Conservation (phyloP, 1,284 basidiomycete genomes). For the Melanopsichium pennsylvanicum region DNA sequence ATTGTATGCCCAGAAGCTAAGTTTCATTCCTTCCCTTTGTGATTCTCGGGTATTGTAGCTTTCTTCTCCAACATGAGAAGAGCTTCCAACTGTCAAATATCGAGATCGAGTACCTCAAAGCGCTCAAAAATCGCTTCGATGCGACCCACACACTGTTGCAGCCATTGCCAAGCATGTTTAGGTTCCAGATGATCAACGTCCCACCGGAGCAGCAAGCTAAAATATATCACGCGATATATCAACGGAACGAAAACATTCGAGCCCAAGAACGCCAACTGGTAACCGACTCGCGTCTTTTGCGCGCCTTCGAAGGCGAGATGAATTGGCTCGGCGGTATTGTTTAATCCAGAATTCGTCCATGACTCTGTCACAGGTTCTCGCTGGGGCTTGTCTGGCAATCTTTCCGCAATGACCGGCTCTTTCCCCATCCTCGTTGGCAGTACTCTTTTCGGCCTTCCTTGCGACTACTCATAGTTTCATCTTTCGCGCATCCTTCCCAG, state of each 20-base stretch:
- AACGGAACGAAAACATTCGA: not conserved
- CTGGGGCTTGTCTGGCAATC: too few relatives aligned
- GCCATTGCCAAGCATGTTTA: constrained; percentile 1
- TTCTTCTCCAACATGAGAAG: not conserved
- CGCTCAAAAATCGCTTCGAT: constrained; percentile 4
- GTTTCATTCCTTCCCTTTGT: not conserved
- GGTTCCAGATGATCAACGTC: too few relatives aligned
- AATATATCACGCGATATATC: too few relatives aligned
- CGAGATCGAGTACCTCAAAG: constrained; percentile 5
- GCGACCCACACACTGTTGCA: constrained; percentile 2
- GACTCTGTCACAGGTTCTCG: too few relatives aligned
- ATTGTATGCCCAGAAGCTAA: not conserved
- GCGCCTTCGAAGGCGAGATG: constrained; percentile 10
- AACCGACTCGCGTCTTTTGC: constrained; percentile 12
- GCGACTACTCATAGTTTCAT: too few relatives aligned
- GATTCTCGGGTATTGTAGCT: not conserved
- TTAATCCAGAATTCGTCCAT: too few relatives aligned
- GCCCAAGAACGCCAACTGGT: not conserved
- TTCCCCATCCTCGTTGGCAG: too few relatives aligned
- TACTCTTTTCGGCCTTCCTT: too few relatives aligned
- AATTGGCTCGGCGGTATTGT: too few relatives aligned
- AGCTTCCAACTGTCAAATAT: not conserved
- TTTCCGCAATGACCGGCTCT: too few relatives aligned
- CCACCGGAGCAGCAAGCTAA: too few relatives aligned
- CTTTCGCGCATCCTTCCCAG: too few relatives aligned